Percentiles rank a stretch among this genome's conserved stretches.
Conservation (phyloP, 768 basidiomycete species). For the Strobilomyces dryophilus region DNA sequence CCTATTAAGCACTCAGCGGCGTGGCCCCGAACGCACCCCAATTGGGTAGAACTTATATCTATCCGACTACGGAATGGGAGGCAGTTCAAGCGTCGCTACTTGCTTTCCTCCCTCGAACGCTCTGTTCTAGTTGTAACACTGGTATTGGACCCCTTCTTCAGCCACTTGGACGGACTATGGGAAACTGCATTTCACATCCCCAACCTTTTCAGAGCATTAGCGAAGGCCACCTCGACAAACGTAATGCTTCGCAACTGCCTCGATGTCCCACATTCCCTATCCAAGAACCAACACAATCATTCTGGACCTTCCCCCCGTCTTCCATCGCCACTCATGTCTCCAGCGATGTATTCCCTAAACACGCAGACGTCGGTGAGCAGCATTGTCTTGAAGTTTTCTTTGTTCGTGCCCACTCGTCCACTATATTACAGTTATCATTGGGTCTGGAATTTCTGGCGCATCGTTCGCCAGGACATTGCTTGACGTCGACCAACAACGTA, state of each 20-base stretch:
- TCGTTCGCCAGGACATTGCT: slow-evolving; percentile 41
- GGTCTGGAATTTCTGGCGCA: slow-evolving; percentile 49
- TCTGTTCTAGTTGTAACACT: neutral
- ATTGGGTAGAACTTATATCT: slow-evolving; percentile 18
- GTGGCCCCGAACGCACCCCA: slow-evolving; percentile 1
- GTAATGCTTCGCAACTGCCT: neutral
- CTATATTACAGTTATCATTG: slow-evolving; percentile 40
- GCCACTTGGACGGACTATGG: slow-evolving; percentile 17
- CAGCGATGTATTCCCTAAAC: slow-evolving; percentile 32
- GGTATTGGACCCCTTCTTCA: slow-evolving; percentile 1
- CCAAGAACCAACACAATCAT: slow-evolving; percentile 50
- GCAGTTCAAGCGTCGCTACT: neutral
- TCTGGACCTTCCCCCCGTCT: slow-evolving; percentile 59
- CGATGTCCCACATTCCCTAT: slow-evolving; percentile 45
- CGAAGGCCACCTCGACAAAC: slow-evolving; percentile 4
- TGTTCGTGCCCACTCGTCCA: neutral
- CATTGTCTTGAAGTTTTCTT: neutral
- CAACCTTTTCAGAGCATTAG: neutral
- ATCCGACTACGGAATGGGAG: slow-evolving; percentile 8
- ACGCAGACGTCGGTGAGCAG: slow-evolving; percentile 53
- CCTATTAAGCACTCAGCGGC: too few species aligned
- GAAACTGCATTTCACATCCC: slow-evolving; percentile 21
- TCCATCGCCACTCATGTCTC: slow-evolving; percentile 35
- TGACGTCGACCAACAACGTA: slow-evolving; percentile 20
- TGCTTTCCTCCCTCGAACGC: neutral